phyloP scores from a whole-genome alignment of 805 yeast genomes.

The Monosporozyma servazzii region DNA sequence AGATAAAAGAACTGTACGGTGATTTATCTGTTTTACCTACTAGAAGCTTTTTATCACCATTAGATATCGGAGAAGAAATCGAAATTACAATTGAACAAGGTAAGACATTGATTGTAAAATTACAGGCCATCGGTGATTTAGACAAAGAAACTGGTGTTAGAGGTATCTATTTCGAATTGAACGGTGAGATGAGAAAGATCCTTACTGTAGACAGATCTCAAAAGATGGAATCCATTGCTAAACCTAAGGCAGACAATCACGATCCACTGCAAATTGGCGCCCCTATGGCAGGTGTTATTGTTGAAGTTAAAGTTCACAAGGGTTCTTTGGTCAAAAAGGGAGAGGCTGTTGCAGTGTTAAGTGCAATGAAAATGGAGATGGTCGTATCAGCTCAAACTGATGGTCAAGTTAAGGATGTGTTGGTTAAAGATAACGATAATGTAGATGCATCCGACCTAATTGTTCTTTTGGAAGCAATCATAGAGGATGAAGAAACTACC shows the following conservation, averaged over 20 bases:
- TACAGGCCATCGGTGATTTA: constrained; percentile 88
- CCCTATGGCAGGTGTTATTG: constrained; percentile 98
- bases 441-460: constrained; percentile 92
- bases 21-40: constrained; percentile 94
- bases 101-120: constrained; percentile 81
- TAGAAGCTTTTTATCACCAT: constrained; percentile 77
- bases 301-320: constrained; percentile 84
- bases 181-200: constrained; percentile 96
- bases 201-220: constrained; percentile 82
- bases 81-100: constrained; percentile 88
- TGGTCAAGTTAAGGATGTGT: constrained; percentile 72
- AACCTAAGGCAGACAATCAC: constrained; percentile 84
- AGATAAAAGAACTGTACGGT: constrained; percentile 68
- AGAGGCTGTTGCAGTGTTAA: constrained; percentile 83
- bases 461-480: constrained; percentile 40
- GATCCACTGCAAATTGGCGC: constrained; percentile 93
- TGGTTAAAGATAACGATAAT: constrained; percentile 83
- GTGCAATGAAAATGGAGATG: constrained; percentile 99
- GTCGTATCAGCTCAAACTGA: constrained; percentile 85
- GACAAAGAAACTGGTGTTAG: constrained; percentile 78
- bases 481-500: neutral
- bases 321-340: constrained; percentile 93
- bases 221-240: constrained; percentile 72
- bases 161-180: constrained; percentile 95
- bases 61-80: constrained; percentile 81